A percentile compares a stretch with the other conserved stretches of the same genome.
Evolutionary conservation across 2,329 filamentous ascomycete species (phyloP).

Genomic region (Epichloe bromicola): DNA sequence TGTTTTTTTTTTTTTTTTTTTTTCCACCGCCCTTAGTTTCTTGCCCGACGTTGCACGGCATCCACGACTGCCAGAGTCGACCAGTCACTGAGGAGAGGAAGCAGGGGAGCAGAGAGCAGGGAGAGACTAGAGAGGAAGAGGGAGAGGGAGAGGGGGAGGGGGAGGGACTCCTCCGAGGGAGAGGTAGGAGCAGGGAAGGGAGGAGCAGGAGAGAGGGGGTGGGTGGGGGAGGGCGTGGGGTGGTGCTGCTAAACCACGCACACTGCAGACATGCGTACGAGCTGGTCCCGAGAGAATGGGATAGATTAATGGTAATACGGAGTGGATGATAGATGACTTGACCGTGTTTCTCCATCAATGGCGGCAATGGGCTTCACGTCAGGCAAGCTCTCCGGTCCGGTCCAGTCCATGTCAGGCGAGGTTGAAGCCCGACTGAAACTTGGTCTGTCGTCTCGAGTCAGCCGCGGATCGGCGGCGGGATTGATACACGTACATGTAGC

Average conservation of each 20-base stretch:
- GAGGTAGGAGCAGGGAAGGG: neutral
- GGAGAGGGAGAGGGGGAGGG: neutral
- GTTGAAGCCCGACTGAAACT: neutral
- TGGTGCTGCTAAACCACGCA: neutral
- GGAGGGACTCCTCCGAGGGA: neutral
- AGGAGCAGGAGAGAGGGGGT: neutral
- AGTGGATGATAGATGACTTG: neutral
- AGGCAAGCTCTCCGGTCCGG: too few relatives aligned
- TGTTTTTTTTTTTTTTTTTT: too few relatives aligned
- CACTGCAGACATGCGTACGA: conserved; percentile 2
- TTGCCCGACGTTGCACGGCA: conserved; percentile 9
- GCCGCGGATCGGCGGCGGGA: conserved; percentile 1
- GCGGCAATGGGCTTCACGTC: neutral
- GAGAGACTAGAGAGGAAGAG: neutral
- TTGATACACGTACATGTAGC: neutral
- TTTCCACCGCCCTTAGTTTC: too few relatives aligned
- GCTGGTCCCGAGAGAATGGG: conserved; percentile 8
- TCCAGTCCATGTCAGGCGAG: neutral
- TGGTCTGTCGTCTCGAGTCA: neutral
- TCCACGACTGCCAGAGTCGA: neutral
- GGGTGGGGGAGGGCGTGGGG: neutral
- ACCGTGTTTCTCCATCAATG: neutral
- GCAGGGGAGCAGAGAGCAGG: neutral
- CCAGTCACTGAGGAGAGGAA: neutral
- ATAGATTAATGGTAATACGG: neutral